Evolutionary conservation across 345 rosid genomes (phyloP).

Genomic region (Lagerstroemia speciosa): DNA sequence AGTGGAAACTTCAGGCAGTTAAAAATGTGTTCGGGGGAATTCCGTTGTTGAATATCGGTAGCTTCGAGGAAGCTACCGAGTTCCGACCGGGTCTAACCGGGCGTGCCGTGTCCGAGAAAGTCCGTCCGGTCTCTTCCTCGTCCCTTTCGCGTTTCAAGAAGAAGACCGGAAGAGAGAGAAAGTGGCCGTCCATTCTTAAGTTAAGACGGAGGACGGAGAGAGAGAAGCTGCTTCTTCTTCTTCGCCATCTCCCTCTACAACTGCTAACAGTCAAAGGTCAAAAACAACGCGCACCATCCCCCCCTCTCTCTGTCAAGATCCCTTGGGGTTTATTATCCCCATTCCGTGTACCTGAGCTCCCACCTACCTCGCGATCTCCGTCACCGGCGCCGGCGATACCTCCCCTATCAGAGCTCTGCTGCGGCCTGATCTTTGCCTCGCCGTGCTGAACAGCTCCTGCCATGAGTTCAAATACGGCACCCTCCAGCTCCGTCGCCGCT

Average conservation of each 20-base stretch:
- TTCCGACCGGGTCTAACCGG: constrained; percentile 5
- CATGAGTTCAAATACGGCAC: constrained; percentile 52
- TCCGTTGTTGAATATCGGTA: neutral
- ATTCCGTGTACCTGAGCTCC: neutral
- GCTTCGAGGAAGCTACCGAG: neutral
- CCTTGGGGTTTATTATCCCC: constrained; percentile 4
- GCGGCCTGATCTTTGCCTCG: neutral
- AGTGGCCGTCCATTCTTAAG: neutral
- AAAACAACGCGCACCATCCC: neutral
- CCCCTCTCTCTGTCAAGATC: neutral
- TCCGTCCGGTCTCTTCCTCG: neutral
- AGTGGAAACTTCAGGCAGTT: too few relatives aligned
- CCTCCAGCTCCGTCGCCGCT: constrained; percentile 54
- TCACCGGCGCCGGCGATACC: neutral
- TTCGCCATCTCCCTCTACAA: neutral
- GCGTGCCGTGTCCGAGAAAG: neutral
- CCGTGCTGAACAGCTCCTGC: neutral
- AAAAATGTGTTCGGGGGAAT: too few relatives aligned
- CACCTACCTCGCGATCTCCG: neutral
- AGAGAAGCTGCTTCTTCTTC: neutral
- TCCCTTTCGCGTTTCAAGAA: neutral
- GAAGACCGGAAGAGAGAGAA: neutral
- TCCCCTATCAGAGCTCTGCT: neutral
- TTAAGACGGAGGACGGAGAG: neutral
- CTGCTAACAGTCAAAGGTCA: neutral